Base-by-base conservation (phyloP, 2,329 filamentous ascomycete species). In the Cladosporium sp. region DNA sequence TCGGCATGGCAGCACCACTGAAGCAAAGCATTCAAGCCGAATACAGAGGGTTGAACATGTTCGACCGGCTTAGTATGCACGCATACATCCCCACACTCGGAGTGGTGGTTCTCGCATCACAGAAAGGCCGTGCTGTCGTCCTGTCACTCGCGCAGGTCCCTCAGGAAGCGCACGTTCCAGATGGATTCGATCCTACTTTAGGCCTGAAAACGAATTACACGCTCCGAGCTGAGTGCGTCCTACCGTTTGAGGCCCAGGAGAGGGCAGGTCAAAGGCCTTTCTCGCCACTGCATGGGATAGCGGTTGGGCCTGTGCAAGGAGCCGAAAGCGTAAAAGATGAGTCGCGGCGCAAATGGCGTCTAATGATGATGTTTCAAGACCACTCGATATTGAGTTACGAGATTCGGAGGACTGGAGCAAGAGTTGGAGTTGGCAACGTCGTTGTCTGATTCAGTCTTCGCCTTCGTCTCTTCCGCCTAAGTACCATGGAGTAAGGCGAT, bases 331-430 rank as follows among this genome's bases (percentile, higher is more conserved):
- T 56, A 32, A 50, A 43, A 11, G 61, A 60, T 42, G 58, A 53
- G 61, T 56, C 63, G 32, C 67, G 72, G 54, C 73, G 74, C 57
- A 74, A 80, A 53, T 90, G 84, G 76, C 73, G 85, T 54, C 59
- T 92, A 53, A 78, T 92, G 65, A 69, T 91, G 67, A 83, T 87
- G 65, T 91, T 85, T 65, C 77, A 78, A 54, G 82, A 89, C 67
- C 82, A 87, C 61, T 79, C 80, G 2, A 77, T 91, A 28, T 63
- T 89, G 58, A 84, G 79, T 54, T 91, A 89, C 70, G 83, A 88
- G 66, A 68, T 89, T n/a, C 52, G 46, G 16, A 38, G 46, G 19
- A 28, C 42, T 10, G 33, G 31, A 10, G 33, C 35, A 10, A 32
- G 32, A 33, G 14, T 50, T 14, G 40, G 38, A 10, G 48, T 43